These are phyloP conservation scores for Taphrina deformans DNA, from an alignment of 1,139 yeast species.

Conservation along the genomic window DNA sequence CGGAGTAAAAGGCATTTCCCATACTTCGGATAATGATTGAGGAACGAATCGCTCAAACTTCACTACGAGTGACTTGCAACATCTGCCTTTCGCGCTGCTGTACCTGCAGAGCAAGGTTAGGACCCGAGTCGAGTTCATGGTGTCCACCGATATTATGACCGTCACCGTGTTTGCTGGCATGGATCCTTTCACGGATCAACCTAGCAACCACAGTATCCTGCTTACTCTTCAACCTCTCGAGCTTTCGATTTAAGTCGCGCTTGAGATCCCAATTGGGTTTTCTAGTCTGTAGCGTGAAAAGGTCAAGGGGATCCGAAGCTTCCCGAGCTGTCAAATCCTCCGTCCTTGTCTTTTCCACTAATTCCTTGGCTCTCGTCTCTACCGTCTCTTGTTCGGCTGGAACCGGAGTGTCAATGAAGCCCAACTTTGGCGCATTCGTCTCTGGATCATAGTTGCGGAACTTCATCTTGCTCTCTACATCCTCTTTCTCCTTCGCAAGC, in stretches of 20 bases:
- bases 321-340: constrained; percentile 37
- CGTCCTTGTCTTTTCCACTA: constrained; percentile 33
- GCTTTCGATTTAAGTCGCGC: constrained; percentile 47
- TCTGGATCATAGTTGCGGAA: constrained; percentile 47
- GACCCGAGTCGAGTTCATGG: not conserved
- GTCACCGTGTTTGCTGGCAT: not conserved
- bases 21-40: not conserved
- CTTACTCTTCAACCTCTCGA: constrained; percentile 47
- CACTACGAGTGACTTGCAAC: not conserved
- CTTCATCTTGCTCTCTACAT: constrained; percentile 3
- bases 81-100: not conserved
- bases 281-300: constrained; percentile 44
- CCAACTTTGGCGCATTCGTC: constrained; percentile 44
- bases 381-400: constrained; percentile 43
- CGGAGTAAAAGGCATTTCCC: too few relatives aligned
- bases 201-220: constrained; percentile 48
- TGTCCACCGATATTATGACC: not conserved
- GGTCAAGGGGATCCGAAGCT: constrained; percentile 18
- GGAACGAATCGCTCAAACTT: not conserved
- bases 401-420: constrained; percentile 45
- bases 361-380: constrained; percentile 40
- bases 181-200: constrained; percentile 47
- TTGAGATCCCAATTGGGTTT: constrained; percentile 49
- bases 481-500: not conserved
- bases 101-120: constrained; percentile 1